Evolutionary conservation across 2,329 filamentous ascomycete species (phyloP), one percentile per base, ranked within the genome.

Genomic region (Paracamarosporium sp.): DNA sequence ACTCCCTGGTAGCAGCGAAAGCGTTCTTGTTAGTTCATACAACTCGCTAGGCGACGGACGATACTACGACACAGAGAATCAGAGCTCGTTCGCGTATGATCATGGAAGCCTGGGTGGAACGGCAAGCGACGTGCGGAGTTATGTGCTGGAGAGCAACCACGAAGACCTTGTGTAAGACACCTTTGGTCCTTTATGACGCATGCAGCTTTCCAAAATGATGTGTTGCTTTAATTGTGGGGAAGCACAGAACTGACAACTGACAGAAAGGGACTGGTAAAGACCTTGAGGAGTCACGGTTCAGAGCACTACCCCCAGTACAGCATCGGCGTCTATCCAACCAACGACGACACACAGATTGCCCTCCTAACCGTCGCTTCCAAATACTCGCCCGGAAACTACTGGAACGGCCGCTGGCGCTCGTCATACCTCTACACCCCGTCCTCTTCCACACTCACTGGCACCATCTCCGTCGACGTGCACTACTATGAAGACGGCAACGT

Each of bases 401-500:
- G 95, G 92, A 98, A 97, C 80, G 95, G 95, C 61, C 92, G 95
- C 62, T 99, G 95, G 92, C 91, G 95, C 71, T 93, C 92, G 46
- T 84, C 90, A 52, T 98, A 98, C 81, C 85, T 90, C 69, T 90
- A 90, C 77, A 85, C 89, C 61, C 88, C 93, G 0, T 85, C 86
- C 1, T 83, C 86, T 3, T 83, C 83, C 63, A 82, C 82, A 46
- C 81, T 98, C 41, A 87, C 88, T 35, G 95, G 95, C 68, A 88
- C 84, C 57, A 88, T 98, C 78, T 92, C 94, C 77, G 91, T 97
- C 53, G 93, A 98, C 68, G 94, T 99, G 50, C 95, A 99, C 83
- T 99, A 99, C 84, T 99, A 99, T 81, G 95, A 99, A 80, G 96
- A 99, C 75, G 95, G 95, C 61, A 99, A 99, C 74, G 95, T 99